phyloP scores from a whole-genome alignment of 768 basidiomycete genomes.

The Cantharellus cinnabarinus region DNA sequence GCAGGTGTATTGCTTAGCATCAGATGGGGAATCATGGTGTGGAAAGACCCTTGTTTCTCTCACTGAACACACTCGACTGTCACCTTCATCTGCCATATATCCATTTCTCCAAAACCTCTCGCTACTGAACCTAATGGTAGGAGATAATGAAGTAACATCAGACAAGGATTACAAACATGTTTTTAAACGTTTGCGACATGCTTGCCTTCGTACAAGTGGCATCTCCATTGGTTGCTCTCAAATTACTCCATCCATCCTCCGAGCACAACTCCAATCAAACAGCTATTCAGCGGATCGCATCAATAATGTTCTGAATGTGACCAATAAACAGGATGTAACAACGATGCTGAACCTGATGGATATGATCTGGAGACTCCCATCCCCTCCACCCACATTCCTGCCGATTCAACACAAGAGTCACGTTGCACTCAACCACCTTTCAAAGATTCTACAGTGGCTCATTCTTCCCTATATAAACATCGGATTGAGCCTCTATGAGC shows the following conservation, averaged over 20 bases:
- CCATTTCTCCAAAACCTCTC: constrained; percentile 9
- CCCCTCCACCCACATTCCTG: neutral
- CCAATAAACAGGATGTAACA: constrained; percentile 18
- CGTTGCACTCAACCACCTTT: constrained; percentile 12
- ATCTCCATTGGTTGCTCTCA: constrained; percentile 11
- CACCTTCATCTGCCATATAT: constrained; percentile 13
- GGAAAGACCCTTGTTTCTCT: constrained; percentile 13
- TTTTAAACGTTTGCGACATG: constrained; percentile 17
- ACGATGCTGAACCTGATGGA: constrained; percentile 13
- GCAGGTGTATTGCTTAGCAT: constrained; percentile 13
- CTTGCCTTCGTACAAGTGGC: constrained; percentile 13
- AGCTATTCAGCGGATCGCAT: too few relatives aligned
- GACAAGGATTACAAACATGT: constrained; percentile 22
- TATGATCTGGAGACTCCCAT: constrained; percentile 14
- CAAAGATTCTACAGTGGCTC: constrained; percentile 10
- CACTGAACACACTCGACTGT: constrained; percentile 12
- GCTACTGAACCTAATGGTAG: constrained; percentile 16
- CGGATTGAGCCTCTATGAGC: constrained; percentile 15
- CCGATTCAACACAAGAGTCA: constrained; percentile 12
- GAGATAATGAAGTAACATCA: constrained; percentile 17
- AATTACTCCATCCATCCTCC: constrained; percentile 13
- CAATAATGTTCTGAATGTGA: too few relatives aligned
- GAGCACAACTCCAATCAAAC: constrained; percentile 11
- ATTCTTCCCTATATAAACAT: constrained; percentile 17
- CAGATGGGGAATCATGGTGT: constrained; percentile 16